phyloP scores from a whole-genome alignment of 495 filamentous ascomycete genomes.

The Aspergillus panamensis region DNA sequence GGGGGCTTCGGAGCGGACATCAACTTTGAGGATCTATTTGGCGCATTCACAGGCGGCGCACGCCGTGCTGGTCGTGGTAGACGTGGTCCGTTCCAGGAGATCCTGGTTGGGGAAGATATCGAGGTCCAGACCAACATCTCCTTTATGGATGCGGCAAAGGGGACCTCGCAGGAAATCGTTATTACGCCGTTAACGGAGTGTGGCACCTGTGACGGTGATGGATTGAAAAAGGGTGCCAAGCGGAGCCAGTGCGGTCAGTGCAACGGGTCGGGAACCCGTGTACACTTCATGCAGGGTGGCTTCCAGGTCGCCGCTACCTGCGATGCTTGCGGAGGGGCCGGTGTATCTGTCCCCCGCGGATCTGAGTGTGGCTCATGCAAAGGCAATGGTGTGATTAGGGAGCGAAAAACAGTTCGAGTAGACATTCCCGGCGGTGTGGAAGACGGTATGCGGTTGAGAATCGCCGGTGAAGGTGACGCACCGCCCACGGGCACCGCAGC shows the following conservation, averaged over 20 bases:
- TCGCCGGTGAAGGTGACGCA: conserved; percentile 81
- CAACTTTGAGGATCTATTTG: conserved; percentile 94
- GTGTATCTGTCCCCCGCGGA: conserved; percentile 66
- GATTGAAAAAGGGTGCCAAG: conserved; percentile 76
- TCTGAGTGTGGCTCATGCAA: conserved; percentile 73
- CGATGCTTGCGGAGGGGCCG: conserved; percentile 70
- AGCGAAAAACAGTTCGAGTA: conserved; percentile 72
- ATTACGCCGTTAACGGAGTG: conserved; percentile 76
- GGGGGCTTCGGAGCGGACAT: conserved; percentile 65
- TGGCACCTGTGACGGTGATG: conserved; percentile 74
- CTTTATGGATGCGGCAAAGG: conserved; percentile 96
- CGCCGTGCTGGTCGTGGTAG: conserved; percentile 53
- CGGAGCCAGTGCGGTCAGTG: conserved; percentile 72
- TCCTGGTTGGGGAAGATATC: conserved; percentile 86
- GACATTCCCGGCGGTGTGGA: conserved; percentile 94
- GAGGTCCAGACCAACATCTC: conserved; percentile 88
- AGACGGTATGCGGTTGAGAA: conserved; percentile 85
- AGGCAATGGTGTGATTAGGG: conserved; percentile 74
- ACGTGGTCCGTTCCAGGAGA: conserved; percentile 64
- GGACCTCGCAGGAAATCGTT: conserved; percentile 69
- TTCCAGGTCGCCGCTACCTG: conserved; percentile 96
- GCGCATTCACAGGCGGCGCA: conserved; percentile 71
- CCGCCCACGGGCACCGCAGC: conserved; percentile 65
- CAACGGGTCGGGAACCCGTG: conserved; percentile 78
- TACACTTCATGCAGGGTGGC: conserved; percentile 84